These are phyloP conservation scores for Trichoderma pleuroti DNA, from an alignment of 2,329 filamentous ascomycete genomes.

Conservation along the genomic window DNA sequence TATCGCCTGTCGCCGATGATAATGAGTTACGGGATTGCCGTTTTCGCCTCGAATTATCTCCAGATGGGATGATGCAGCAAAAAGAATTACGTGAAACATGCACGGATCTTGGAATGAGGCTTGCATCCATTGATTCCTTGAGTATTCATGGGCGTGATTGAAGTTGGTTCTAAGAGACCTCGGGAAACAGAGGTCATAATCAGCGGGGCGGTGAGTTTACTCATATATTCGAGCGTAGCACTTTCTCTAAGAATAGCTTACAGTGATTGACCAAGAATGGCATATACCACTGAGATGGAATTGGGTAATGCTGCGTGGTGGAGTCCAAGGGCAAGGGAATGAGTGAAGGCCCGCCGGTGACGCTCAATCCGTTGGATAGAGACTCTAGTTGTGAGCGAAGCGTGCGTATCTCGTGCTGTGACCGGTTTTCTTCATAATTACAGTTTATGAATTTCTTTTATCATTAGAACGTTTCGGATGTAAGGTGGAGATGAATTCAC, in stretches of 20 bases:
- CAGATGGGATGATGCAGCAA: background rate
- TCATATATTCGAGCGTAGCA: background rate
- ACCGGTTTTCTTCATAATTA: background rate
- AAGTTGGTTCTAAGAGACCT: background rate
- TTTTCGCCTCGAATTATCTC: background rate
- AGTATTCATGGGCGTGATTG: background rate
- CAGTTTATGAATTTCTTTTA: background rate
- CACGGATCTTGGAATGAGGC: background rate
- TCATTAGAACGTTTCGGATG: background rate
- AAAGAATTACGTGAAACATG: background rate
- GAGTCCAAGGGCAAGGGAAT: background rate
- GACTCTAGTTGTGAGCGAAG: background rate
- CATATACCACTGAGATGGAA: background rate
- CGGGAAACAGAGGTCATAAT: background rate
- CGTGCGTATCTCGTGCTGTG: background rate
- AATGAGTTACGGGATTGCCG: background rate
- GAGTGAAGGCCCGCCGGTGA: background rate
- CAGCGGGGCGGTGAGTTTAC: background rate
- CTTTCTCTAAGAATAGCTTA: background rate
- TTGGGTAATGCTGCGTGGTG: background rate
- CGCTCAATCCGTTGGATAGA: background rate
- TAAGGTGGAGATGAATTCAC: background rate
- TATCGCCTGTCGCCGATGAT: background rate
- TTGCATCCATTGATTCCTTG: background rate
- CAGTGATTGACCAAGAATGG: background rate